Evolutionary conservation across 306 rosid genomes (phyloP).

Genomic region (Inga oerstediana): DNA sequence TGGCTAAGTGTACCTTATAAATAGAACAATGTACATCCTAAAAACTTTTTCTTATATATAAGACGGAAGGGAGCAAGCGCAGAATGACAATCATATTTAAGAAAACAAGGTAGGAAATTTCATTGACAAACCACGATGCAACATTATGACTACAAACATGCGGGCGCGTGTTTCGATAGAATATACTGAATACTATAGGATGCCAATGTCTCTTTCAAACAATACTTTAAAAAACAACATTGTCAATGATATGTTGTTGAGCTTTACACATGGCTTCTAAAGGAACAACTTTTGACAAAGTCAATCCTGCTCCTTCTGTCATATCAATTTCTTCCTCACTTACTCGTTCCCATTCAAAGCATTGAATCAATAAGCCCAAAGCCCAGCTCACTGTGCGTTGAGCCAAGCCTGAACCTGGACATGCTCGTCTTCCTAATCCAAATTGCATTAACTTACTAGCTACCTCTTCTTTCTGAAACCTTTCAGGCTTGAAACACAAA

Average conservation of each 20-base stretch:
- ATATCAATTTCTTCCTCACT: not conserved
- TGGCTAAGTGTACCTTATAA: too few species aligned
- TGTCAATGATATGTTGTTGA: not conserved
- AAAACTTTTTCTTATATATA: too few species aligned
- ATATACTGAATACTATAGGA: too few species aligned
- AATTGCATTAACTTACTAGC: not conserved
- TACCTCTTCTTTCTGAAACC: not conserved
- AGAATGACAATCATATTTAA: not conserved
- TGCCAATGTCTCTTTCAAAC: not conserved
- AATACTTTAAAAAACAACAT: not conserved
- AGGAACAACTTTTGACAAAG: not conserved
- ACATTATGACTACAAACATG: not conserved
- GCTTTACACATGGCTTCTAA: not conserved
- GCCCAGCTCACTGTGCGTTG: not conserved
- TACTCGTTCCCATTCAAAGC: not conserved
- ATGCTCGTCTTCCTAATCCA: conserved; percentile 1
- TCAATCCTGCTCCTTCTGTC: not conserved
- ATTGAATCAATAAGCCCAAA: not conserved
- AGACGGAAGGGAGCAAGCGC: too few species aligned
- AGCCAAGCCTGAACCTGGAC: conserved; percentile 1
- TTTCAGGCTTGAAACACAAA: not conserved
- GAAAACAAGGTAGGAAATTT: not conserved
- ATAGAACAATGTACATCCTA: too few species aligned
- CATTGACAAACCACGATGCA: not conserved
- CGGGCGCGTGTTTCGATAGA: not conserved